Evolutionary conservation across 257 asterid species (phyloP), one percentile per base, ranked within the genome.

Genomic region (Cruciata laevipes): DNA sequence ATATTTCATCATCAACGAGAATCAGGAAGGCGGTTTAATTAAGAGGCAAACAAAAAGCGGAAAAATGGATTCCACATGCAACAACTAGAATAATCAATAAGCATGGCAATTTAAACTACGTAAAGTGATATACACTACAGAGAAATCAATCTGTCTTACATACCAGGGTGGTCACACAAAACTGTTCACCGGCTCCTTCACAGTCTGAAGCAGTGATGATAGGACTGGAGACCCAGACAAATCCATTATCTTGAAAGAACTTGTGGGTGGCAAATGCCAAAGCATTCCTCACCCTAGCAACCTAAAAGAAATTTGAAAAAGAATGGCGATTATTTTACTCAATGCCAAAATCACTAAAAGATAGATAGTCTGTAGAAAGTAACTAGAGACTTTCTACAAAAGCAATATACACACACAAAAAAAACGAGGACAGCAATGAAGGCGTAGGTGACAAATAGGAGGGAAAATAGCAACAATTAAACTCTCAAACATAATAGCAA

Each of bases 181-280:
- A 94, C 81, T 90, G 99, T 87, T 94, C 97, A 24, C 99, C 99
- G 70, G 97, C 99, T 81, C 99, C 99, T 88, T 94, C 99, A 79
- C 99, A 94, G 72, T 94, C 99, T 61, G 99, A 94, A 69, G 96
- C 96, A 66, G 99, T 94, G 70, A 94, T 87, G 66, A 94, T 87
- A 25, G 99, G 99, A 81, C 97, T 94, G 57, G 99, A 87, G 73
- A 94, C 81, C 99, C 99, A 94, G 53, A 94, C 81, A 78, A 94
- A 94, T 66, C 97, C 97, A 78, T 87, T 94, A 76, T 90, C 96
- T 72, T 90, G 95, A 71, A 94, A 94, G 75, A 90, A 94, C 69
- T 80, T 90, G 87, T 94, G 99, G 31, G 99, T 94, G 52, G 99
- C 96, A 71, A 75, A 90, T 70, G 97, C 85, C 85, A 94, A 78